Base-by-base conservation (phyloP, 352 stramenopile species). In the Globisporangium paddicum region DNA sequence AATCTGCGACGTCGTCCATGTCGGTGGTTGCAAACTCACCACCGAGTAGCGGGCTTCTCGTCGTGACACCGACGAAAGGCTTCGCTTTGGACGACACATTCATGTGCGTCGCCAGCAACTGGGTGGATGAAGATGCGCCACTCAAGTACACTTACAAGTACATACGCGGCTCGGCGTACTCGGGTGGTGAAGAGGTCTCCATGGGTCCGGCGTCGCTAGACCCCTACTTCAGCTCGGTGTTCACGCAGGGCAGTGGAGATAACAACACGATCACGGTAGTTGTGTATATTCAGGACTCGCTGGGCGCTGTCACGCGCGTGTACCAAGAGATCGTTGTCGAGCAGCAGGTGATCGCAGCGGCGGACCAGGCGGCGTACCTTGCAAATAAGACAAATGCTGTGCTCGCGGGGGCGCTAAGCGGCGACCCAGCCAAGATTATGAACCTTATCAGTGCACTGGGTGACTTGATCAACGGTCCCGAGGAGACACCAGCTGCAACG, bases 111-210 rank as follows among this genome's bases (percentile, higher is more conserved):
- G 71, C 71, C 11, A 75, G 62, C 18, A 69, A 85, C 46, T 90
- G 81, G 81, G 81, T 89, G 0, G 81, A 88, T 37, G 81, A 87
- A 37, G 78, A 87, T 45, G 49, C 74, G 49, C 81, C 81, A 11
- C 61, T 90, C 1, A 74, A 73, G 41, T 90, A 86, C 64, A 80
- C 74, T n/a, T 90, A 84, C 64, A 81, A 75, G 56, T 90, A 90
- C 56, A 90, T 90, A 41, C 79, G 80, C 23, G 81, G 76, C 2
- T 57, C 68, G 0, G 66, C 77, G 0, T 84, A 72, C 45, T 82
- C 71, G 0, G 70, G 71, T 28, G 77, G 72, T 11, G 64, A 52
- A 1, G 77, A 90, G 35, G 55, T 87, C 37, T 76, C 81, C 3
- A 59, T 90, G 41, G 72, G 76, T 19, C 76, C 79, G 0, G 73